These are phyloP conservation scores for Xylariomycetidae sp. DNA, from an alignment of 2,329 filamentous ascomycete species.

Conservation along the genomic window DNA sequence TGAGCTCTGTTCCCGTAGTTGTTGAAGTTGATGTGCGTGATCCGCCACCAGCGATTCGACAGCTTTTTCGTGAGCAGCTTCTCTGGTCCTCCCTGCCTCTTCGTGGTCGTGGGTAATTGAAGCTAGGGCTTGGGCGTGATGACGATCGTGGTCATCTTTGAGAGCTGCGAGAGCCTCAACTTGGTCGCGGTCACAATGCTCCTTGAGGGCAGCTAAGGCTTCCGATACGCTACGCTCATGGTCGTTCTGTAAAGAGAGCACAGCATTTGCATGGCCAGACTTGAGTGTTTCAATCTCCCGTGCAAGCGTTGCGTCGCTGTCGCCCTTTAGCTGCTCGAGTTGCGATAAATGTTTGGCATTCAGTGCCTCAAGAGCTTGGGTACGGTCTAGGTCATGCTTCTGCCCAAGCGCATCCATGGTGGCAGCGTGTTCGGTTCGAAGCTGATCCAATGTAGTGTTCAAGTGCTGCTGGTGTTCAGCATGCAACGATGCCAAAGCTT, in stretches of 20 bases:
- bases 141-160: too few species aligned
- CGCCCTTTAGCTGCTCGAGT: conserved; percentile 16
- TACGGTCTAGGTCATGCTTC: conserved; percentile 16
- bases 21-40: too few species aligned
- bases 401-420: conserved; percentile 8
- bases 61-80: conserved; percentile 5
- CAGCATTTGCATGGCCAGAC: too few species aligned
- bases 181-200: too few species aligned
- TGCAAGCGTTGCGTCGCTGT: conserved; percentile 16
- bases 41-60: conserved; percentile 2
- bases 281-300: conserved; percentile 19
- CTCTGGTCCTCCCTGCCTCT: too few species aligned
- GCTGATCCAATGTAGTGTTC: conserved; percentile 4
- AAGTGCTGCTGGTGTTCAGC: conserved; percentile 8
- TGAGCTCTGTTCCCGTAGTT: conserved; percentile 11
- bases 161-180: too few species aligned
- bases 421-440: neutral
- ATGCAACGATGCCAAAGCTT: conserved; percentile 12
- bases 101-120: too few species aligned
- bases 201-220: too few species aligned
- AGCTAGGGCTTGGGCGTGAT: too few species aligned
- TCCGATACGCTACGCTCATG: too few species aligned
- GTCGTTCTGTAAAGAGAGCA: too few species aligned
- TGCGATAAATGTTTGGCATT: conserved; percentile 16
- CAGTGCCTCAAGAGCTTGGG: conserved; percentile 18